These are phyloP conservation scores for Leccinum idahoense DNA, from an alignment of 1,284 basidiomycete species.

Conservation along the genomic window DNA sequence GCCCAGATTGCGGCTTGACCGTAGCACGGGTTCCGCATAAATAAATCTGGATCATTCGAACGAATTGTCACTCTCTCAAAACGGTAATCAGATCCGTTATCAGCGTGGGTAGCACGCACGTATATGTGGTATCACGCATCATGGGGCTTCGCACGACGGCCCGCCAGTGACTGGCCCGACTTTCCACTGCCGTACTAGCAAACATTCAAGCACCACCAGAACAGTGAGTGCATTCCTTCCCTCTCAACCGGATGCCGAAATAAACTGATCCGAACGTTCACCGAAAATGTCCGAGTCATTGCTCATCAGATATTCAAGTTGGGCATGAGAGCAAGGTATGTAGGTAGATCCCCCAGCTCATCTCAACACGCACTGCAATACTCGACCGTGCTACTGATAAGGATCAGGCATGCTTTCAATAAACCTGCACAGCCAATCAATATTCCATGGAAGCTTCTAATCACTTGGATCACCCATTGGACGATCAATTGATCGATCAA, in stretches of 20 bases:
- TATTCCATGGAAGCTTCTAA: background rate
- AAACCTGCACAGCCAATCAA: background rate
- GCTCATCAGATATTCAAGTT: background rate
- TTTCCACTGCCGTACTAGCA: background rate
- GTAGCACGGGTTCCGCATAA: background rate
- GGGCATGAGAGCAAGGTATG: slow-evolving; percentile 13
- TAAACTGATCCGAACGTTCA: background rate
- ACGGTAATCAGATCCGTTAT: background rate
- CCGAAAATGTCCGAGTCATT: background rate
- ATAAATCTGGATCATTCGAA: background rate
- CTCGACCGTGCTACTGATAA: background rate
- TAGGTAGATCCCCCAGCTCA: background rate
- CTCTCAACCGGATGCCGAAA: background rate
- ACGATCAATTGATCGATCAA: background rate
- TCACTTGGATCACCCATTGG: background rate
- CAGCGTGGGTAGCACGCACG: background rate
- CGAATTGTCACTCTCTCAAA: background rate
- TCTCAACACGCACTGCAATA: background rate
- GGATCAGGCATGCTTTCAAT: background rate
- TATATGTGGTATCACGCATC: background rate
- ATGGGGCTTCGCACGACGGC: background rate
- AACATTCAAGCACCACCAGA: background rate
- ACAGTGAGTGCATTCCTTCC: background rate
- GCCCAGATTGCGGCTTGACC: background rate
- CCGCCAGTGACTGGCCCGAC: background rate